These are phyloP conservation scores for Brassica juncea DNA, from an alignment of 345 rosid genomes.

Conservation along the genomic window DNA sequence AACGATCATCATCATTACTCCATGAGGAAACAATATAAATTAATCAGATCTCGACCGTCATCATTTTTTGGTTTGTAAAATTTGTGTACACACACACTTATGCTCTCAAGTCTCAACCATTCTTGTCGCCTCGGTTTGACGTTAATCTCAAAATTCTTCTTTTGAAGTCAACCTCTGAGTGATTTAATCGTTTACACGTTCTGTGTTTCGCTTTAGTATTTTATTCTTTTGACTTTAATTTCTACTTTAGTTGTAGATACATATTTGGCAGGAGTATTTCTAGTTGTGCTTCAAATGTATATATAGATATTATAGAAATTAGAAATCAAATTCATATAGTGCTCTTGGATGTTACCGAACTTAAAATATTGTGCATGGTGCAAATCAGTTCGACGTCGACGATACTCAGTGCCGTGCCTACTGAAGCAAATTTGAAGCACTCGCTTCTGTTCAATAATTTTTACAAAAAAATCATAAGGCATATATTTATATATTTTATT, in stretches of 20 bases:
- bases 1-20: constrained; percentile 31
- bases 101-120: constrained; percentile 27
- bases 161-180: constrained; percentile 40
- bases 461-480: too few relatives aligned
- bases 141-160: constrained; percentile 24
- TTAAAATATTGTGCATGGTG: not conserved
- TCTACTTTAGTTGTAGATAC: not conserved
- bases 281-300: too few relatives aligned
- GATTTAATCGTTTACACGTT: constrained; percentile 43
- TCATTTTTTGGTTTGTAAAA: constrained; percentile 18
- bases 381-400: not conserved
- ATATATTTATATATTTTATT: too few relatives aligned
- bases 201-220: constrained; percentile 12
- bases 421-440: too few relatives aligned
- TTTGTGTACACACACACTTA: constrained; percentile 29
- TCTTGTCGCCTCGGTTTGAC: constrained; percentile 41
- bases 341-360: not conserved
- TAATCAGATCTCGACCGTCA: constrained; percentile 32
- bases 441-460: too few relatives aligned
- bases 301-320: too few relatives aligned
- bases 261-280: not conserved
- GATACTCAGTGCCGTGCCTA: too few relatives aligned
- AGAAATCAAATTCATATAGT: not conserved
- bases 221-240: constrained; percentile 25
- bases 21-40: constrained; percentile 24